Conservation (phyloP, 208 protist genomes). For the Trichomonas vaginalis region DNA sequence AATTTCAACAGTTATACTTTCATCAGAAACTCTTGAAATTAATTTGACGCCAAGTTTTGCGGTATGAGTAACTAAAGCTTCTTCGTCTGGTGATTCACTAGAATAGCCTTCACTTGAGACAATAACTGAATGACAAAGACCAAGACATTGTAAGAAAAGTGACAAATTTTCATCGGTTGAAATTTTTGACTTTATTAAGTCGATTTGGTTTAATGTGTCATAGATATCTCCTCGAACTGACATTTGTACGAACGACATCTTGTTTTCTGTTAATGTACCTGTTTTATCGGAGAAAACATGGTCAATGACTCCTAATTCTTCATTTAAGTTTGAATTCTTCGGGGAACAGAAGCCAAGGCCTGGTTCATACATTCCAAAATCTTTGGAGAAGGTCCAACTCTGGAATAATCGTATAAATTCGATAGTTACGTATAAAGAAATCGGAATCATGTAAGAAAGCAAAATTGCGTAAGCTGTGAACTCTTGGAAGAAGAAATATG, state of each 20-base stretch:
- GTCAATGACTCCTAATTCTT: slow-evolving; percentile 83
- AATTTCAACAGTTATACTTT: neutral
- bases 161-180: too few species aligned
- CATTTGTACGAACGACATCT: neutral
- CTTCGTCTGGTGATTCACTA: slow-evolving; percentile 10
- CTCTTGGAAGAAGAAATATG: neutral
- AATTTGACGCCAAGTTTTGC: neutral
- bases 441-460: slow-evolving; percentile 27
- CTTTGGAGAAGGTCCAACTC: neutral
- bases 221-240: neutral
- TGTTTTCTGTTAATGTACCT: slow-evolving; percentile 75
- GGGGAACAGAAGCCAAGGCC: neutral
- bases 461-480: slow-evolving; percentile 26
- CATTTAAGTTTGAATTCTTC: slow-evolving; percentile 62
- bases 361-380: neutral
- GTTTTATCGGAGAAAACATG: slow-evolving; percentile 95
- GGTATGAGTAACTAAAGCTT: neutral
- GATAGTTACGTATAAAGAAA: slow-evolving; percentile 33
- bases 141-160: neutral
- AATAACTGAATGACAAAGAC: neutral
- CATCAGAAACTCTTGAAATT: neutral
- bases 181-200: neutral
- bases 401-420: slow-evolving; percentile 26
- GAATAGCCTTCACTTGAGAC: neutral
- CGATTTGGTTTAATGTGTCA: neutral